Evolutionary conservation across 2,329 filamentous ascomycete species (phyloP).

Genomic region (Colletotrichum sp.): DNA sequence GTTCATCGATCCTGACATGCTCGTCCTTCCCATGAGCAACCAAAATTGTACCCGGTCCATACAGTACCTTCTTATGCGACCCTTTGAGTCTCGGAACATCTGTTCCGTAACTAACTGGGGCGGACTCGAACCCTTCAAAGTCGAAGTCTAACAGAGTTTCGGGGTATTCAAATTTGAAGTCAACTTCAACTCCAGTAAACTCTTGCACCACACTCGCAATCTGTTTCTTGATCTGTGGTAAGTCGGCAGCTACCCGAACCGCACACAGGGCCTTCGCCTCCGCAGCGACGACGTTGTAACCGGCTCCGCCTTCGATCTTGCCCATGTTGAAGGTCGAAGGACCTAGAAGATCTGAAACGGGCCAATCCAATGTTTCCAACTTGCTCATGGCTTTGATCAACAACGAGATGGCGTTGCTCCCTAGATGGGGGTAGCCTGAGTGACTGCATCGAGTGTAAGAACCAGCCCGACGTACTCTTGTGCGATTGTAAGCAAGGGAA

Average conservation of each 20-base stretch:
- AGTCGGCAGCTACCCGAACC: neutral
- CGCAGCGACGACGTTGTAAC: slow-evolving; percentile 19
- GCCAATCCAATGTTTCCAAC: neutral
- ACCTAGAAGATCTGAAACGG: slow-evolving; percentile 8
- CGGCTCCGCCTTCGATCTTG: slow-evolving; percentile 19
- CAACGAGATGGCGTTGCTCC: neutral
- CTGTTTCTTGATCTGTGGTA: slow-evolving; percentile 3
- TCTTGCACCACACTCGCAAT: neutral
- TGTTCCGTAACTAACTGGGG: slow-evolving; percentile 21
- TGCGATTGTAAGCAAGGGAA: neutral
- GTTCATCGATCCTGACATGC: neutral
- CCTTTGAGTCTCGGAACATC: slow-evolving; percentile 22
- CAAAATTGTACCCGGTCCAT: slow-evolving; percentile 24
- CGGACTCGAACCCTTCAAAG: slow-evolving; percentile 15
- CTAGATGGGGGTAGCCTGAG: neutral
- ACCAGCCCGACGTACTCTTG: too few species aligned
- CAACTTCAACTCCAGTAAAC: slow-evolving; percentile 2
- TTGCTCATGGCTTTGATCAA: neutral
- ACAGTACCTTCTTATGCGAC: slow-evolving; percentile 21
- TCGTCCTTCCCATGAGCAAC: slow-evolving; percentile 15
- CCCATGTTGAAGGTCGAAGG: slow-evolving; percentile 19
- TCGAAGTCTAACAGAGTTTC: slow-evolving; percentile 17
- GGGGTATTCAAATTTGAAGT: slow-evolving; percentile 15
- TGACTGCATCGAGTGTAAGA: neutral
- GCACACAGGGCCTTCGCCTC: neutral